Evolutionary conservation across 805 yeast species (phyloP).

Genomic region (Kuraishia floccosa): DNA sequence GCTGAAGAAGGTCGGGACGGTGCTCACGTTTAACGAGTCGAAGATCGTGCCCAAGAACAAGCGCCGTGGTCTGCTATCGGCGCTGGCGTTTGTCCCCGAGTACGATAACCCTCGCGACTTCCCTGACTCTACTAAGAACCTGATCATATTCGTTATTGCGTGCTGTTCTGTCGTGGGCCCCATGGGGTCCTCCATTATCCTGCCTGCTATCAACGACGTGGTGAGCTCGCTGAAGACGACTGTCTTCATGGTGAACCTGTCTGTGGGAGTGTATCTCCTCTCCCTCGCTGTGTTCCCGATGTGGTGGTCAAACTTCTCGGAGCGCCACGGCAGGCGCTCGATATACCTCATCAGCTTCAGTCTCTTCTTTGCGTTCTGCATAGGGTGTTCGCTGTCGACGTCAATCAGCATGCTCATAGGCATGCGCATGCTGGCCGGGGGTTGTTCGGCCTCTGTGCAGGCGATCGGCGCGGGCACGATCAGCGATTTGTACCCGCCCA

Average conservation of each 20-base stretch:
- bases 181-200: conserved; percentile 77
- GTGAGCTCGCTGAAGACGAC: conserved; percentile 42
- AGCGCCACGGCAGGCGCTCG: conserved; percentile 61
- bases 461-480: conserved; percentile 87
- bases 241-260: conserved; percentile 53
- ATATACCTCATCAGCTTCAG: conserved; percentile 61
- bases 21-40: conserved; percentile 11
- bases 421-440: conserved; percentile 66
- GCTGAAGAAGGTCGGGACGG: neutral
- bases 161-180: conserved; percentile 75
- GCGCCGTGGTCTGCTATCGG: conserved; percentile 50
- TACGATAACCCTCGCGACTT: conserved; percentile 61
- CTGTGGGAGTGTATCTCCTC: conserved; percentile 70
- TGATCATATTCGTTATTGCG: conserved; percentile 58
- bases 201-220: conserved; percentile 65
- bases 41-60: conserved; percentile 23
- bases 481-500: conserved; percentile 56
- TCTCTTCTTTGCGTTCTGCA: conserved; percentile 50
- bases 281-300: conserved; percentile 72
- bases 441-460: conserved; percentile 77
- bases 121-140: conserved; percentile 33
- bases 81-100: conserved; percentile 50
- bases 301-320: conserved; percentile 84
- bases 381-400: conserved; percentile 63
- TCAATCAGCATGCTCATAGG: conserved; percentile 51